These are phyloP conservation scores for Trichoderma gamsii DNA, from an alignment of 495 filamentous ascomycete genomes.

Conservation along the genomic window DNA sequence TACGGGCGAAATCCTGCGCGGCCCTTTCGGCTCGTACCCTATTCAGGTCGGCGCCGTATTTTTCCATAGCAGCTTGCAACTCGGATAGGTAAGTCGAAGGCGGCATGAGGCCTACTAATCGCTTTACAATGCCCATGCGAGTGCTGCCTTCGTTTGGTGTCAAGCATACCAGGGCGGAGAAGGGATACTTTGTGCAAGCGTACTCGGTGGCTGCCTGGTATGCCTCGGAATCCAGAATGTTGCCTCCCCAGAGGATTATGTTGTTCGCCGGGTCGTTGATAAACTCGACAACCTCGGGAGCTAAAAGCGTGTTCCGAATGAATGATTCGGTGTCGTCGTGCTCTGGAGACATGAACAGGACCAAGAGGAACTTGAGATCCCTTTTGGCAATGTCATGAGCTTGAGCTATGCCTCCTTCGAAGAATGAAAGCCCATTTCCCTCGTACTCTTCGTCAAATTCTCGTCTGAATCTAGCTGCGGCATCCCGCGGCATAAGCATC, in stretches of 20 bases:
- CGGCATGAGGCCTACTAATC: constrained; percentile 62
- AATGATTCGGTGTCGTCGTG: constrained; percentile 89
- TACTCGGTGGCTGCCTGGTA: constrained; percentile 84
- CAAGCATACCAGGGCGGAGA: constrained; percentile 74
- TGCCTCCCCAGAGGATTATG: constrained; percentile 85
- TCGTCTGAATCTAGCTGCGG: constrained; percentile 77
- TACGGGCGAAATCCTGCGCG: constrained; percentile 71
- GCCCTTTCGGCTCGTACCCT: constrained; percentile 61
- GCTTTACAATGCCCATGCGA: constrained; percentile 78
- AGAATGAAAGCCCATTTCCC: constrained; percentile 58
- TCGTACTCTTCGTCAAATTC: constrained; percentile 95
- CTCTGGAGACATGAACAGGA: constrained; percentile 80
- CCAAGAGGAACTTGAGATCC: constrained; percentile 83
- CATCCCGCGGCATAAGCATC: constrained; percentile 74
- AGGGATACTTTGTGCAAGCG: constrained; percentile 84
- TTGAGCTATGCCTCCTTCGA: constrained; percentile 83
- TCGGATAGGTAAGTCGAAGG: constrained; percentile 63
- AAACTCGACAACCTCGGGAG: constrained; percentile 64
- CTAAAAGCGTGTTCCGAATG: constrained; percentile 72
- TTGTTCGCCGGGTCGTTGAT: constrained; percentile 66
- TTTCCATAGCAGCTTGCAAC: constrained; percentile 60
- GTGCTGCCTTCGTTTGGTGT: constrained; percentile 73
- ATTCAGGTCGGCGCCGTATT: constrained; percentile 63
- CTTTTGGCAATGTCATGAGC: constrained; percentile 81
- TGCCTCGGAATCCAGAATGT: constrained; percentile 83